phyloP scores from a whole-genome alignment of 768 basidiomycete species.

The Mrakia gelida region DNA sequence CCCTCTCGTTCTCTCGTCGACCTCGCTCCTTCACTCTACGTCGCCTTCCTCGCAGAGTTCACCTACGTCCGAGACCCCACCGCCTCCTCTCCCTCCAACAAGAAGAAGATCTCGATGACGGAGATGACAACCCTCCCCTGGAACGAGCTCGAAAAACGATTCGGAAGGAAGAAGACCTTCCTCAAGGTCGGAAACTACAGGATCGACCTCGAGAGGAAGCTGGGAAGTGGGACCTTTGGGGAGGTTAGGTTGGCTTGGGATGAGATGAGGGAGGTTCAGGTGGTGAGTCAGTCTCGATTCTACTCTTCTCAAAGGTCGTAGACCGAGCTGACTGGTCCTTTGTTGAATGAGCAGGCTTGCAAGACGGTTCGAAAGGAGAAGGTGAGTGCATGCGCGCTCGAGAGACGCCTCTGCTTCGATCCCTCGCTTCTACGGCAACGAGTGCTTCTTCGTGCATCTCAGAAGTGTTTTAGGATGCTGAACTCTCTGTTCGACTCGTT shows the following conservation, averaged over 20 bases:
- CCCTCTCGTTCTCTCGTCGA: not conserved
- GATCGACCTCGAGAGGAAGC: not conserved
- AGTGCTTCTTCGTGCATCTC: no score
- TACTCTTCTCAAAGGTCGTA: not conserved
- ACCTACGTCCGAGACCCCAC: slow-evolving; percentile 5
- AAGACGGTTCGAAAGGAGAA: slow-evolving; percentile 14
- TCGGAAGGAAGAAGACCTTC: not conserved
- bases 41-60: not conserved
- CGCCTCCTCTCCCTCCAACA: not conserved
- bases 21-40: not conserved
- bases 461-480: no score
- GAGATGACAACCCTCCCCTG: not conserved
- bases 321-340: not conserved
- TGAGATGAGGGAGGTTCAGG: not conserved
- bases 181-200: slow-evolving; percentile 11
- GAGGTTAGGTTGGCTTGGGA: slow-evolving; percentile 23
- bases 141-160: not conserved
- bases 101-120: not conserved
- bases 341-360: slow-evolving; percentile 2
- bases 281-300: not conserved
- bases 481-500: not conserved
- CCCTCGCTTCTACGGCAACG: not conserved
- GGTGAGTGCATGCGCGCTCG: not conserved
- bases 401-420: not conserved
- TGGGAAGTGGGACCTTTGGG: slow-evolving; percentile 25